phyloP scores from a whole-genome alignment of 2,329 filamentous ascomycete species.

The Claviceps humidiphila region DNA sequence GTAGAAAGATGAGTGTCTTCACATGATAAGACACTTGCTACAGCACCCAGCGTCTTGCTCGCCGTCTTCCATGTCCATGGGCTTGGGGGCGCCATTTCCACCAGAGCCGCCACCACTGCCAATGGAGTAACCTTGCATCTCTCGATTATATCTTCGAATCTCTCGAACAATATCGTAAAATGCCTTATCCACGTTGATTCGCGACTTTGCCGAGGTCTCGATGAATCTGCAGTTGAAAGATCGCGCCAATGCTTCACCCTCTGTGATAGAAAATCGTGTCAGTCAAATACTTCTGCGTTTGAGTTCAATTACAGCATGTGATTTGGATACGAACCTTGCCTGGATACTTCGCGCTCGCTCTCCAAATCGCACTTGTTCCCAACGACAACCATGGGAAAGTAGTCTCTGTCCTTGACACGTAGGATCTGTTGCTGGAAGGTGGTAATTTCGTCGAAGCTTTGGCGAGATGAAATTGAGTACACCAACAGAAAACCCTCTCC shows the following conservation, averaged over 20 bases:
- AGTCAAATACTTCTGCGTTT: background rate
- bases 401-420: conserved; percentile 98
- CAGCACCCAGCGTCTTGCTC: conserved; percentile 66
- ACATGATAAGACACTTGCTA: conserved; percentile 80
- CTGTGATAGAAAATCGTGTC: conserved; percentile 31
- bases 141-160: conserved; percentile 95
- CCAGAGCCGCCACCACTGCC: conserved; percentile 53
- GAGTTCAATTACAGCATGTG: background rate
- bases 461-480: conserved; percentile 94
- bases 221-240: conserved; percentile 97
- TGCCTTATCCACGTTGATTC: conserved; percentile 95
- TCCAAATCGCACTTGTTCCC: conserved; percentile 99
- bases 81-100: conserved; percentile 47
- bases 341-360: conserved; percentile 76
- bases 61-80: conserved; percentile 67
- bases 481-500: conserved; percentile 96
- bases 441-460: conserved; percentile 96
- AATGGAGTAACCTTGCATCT: conserved; percentile 80
- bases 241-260: conserved; percentile 76
- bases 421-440: conserved; percentile 98
- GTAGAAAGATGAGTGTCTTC: conserved; percentile 19
- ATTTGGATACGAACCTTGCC: conserved; percentile 59
- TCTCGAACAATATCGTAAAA: conserved; percentile 98
- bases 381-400: conserved; percentile 98
- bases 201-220: conserved; percentile 95